Evolutionary conservation across 306 rosid genomes (phyloP).

Genomic region (Cotoneaster glaucophyllus): DNA sequence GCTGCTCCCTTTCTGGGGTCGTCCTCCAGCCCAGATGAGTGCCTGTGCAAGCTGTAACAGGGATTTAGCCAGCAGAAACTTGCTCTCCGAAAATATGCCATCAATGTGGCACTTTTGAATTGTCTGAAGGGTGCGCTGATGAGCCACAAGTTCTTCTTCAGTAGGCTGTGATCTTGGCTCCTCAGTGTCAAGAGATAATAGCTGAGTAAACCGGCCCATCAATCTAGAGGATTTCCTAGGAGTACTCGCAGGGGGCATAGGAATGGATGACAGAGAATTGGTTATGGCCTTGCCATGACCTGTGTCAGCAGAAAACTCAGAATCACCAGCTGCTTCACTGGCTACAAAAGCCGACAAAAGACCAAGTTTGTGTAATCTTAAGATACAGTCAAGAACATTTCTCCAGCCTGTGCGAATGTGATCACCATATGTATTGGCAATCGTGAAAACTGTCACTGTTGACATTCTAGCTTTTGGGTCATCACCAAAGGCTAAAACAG

Average conservation of each 20-base stretch:
- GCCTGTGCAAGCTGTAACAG: constrained; percentile 88
- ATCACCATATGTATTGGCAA: constrained; percentile 91
- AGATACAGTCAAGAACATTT: constrained; percentile 87
- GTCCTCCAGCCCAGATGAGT: constrained; percentile 85
- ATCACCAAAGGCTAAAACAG: constrained; percentile 88
- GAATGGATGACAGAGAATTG: constrained; percentile 69
- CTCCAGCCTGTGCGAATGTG: constrained; percentile 95
- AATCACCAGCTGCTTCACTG: constrained; percentile 87
- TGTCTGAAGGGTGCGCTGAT: constrained; percentile 83
- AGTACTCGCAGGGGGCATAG: constrained; percentile 60
- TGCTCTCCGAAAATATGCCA: constrained; percentile 89
- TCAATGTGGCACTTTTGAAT: constrained; percentile 90
- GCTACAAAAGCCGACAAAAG: constrained; percentile 91
- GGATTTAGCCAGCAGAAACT: constrained; percentile 91
- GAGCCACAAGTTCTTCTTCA: constrained; percentile 95
- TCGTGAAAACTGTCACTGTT: constrained; percentile 80
- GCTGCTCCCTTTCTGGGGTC: constrained; percentile 75
- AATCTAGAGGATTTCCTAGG: constrained; percentile 84
- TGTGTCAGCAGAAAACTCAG: constrained; percentile 68
- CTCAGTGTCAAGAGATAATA: constrained; percentile 88
- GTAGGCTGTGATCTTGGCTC: constrained; percentile 96
- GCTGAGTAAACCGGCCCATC: constrained; percentile 97
- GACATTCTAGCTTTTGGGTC: constrained; percentile 95
- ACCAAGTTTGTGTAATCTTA: constrained; percentile 92
- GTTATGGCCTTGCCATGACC: constrained; percentile 61